Conservation (phyloP, 169 alveolate species). For the Plasmodium coatneyi region DNA sequence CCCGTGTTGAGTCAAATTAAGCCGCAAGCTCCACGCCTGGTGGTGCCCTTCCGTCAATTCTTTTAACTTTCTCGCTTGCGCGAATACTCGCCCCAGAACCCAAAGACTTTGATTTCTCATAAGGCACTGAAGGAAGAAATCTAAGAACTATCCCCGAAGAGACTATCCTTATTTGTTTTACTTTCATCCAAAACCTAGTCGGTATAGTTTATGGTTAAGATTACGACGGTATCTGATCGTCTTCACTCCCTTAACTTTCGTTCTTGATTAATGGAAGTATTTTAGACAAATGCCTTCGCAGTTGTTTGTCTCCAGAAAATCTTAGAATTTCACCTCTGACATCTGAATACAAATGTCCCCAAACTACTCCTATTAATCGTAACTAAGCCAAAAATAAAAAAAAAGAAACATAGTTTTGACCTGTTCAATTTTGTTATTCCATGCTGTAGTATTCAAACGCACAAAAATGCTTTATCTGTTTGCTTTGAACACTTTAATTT, state of each 20-base stretch:
- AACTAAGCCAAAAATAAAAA: conserved; percentile 82
- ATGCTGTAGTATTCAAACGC: conserved; percentile 86
- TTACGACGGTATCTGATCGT: conserved; percentile 95
- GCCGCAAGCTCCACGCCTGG: conserved; percentile 95
- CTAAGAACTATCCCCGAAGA: background rate
- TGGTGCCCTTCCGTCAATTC: conserved; percentile 95
- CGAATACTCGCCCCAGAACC: conserved; percentile 96
- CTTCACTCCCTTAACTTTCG: conserved; percentile 94
- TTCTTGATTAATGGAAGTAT: conserved; percentile 93
- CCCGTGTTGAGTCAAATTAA: conserved; percentile 94
- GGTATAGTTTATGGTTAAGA: conserved; percentile 94
- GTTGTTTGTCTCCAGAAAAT: conserved; percentile 91
- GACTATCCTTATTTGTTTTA: too few relatives aligned
- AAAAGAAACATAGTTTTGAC: conserved; percentile 38
- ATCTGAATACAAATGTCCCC: conserved; percentile 94
- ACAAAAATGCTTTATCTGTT: conserved; percentile 75
- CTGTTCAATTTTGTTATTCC: conserved; percentile 83
- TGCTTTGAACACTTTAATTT: conserved; percentile 94
- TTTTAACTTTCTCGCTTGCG: conserved; percentile 96
- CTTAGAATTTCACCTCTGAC: conserved; percentile 94
- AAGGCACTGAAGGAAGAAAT: conserved; percentile 88
- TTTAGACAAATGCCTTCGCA: conserved; percentile 94
- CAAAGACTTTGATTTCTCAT: conserved; percentile 93
- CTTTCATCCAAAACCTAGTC: conserved; percentile 83
- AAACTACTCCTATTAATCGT: conserved; percentile 91